phyloP scores from a whole-genome alignment of 495 filamentous ascomycete genomes.

The Hypomontagnella monticulosa region DNA sequence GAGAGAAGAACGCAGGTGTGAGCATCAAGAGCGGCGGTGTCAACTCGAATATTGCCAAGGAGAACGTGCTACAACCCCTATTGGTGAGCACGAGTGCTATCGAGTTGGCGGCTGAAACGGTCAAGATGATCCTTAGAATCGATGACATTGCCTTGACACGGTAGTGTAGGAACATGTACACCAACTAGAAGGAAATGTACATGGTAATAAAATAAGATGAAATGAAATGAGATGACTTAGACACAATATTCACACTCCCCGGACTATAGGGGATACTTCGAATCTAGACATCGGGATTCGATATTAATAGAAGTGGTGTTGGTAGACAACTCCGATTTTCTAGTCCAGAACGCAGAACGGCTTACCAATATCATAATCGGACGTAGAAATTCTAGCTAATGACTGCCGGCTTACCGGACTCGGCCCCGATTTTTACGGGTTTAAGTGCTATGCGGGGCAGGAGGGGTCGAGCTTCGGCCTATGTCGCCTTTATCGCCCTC shows the following conservation, averaged over 20 bases:
- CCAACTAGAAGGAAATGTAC: conserved; percentile 29
- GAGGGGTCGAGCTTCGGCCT: conserved; percentile 29
- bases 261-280: not conserved
- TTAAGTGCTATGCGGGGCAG: conserved; percentile 19
- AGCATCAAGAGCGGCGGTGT: conserved; percentile 98
- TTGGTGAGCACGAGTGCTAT: conserved; percentile 97
- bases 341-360: not conserved
- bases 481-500: too few relatives aligned
- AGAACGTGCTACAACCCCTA: conserved; percentile 96
- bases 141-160: conserved; percentile 81
- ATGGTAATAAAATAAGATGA: conserved; percentile 17
- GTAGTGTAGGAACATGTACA: conserved; percentile 28
- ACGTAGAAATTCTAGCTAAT: not conserved
- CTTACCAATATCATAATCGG: conserved; percentile 7
- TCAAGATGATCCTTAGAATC: conserved; percentile 98
- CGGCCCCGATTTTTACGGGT: conserved; percentile 17
- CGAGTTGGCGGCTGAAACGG: conserved; percentile 95
- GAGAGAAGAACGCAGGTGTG: conserved; percentile 94
- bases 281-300: conserved; percentile 13
- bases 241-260: conserved; percentile 19
- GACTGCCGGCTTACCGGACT: not conserved
- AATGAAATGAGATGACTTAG: conserved; percentile 28
- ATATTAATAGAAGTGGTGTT: conserved; percentile 16
- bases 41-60: conserved; percentile 91
- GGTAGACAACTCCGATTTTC: not conserved